Evolutionary conservation across 148 eudicot genomes (phyloP).

Genomic region (Euryodendron excelsum): DNA sequence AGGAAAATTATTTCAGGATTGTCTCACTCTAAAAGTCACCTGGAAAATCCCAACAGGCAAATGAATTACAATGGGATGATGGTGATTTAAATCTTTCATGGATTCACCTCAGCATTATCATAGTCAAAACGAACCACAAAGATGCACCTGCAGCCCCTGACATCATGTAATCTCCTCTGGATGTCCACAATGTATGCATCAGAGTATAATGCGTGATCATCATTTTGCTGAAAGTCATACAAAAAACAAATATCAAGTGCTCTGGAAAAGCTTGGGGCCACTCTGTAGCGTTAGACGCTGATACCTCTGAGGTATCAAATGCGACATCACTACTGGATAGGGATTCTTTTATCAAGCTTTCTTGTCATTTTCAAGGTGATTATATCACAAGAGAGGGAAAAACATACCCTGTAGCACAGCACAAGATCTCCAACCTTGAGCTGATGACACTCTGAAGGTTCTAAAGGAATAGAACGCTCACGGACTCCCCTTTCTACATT

Average conservation of each 20-base stretch:
- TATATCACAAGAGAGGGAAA: background rate
- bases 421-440: constrained; percentile 82
- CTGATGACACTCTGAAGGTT: constrained; percentile 78
- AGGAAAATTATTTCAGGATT: background rate
- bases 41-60: background rate
- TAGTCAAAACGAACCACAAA: constrained; percentile 65
- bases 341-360: background rate
- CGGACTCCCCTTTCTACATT: constrained; percentile 61
- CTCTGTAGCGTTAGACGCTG: background rate
- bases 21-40: background rate
- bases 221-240: constrained; percentile 47
- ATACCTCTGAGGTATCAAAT: background rate
- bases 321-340: background rate
- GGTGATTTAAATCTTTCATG: background rate
- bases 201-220: constrained; percentile 55
- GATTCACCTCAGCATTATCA: constrained; percentile 62
- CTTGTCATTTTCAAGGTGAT: background rate
- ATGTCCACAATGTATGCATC: constrained; percentile 71
- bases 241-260: background rate
- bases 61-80: background rate
- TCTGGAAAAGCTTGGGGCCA: background rate
- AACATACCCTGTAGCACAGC: constrained; percentile 72
- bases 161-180: constrained; percentile 58
- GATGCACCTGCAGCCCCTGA: constrained; percentile 59
- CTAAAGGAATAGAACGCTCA: constrained; percentile 88